Evolutionary conservation across 2,329 filamentous ascomycete genomes (phyloP).

Genomic region (Moelleriella libera): DNA sequence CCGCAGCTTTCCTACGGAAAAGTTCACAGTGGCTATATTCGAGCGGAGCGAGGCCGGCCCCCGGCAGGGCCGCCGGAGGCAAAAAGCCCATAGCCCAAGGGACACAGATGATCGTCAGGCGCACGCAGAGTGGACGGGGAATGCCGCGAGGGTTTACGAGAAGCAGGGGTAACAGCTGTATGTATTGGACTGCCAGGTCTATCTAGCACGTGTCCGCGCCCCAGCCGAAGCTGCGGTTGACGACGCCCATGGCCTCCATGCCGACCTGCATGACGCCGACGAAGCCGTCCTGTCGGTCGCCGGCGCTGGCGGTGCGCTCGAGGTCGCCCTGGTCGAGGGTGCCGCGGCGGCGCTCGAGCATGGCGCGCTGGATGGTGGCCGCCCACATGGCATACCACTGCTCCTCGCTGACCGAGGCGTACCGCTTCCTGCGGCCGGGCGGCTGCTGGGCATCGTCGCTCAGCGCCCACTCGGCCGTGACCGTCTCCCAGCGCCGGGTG

Average conservation of each 20-base stretch:
- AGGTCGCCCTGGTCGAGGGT: constrained; percentile 44
- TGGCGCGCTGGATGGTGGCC: constrained; percentile 42
- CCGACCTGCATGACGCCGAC: constrained; percentile 33
- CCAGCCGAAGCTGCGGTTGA: constrained; percentile 42
- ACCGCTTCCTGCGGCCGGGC: constrained; percentile 20
- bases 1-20: too few relatives aligned
- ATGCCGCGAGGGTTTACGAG: too few relatives aligned
- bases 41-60: too few relatives aligned
- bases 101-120: too few relatives aligned
- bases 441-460: too few relatives aligned
- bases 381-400: constrained; percentile 52
- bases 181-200: neutral
- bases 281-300: constrained; percentile 22
- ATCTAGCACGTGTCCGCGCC: constrained; percentile 16
- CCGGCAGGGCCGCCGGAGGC: too few relatives aligned
- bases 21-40: too few relatives aligned
- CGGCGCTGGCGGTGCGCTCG: constrained; percentile 13
- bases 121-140: too few relatives aligned
- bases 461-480: too few relatives aligned
- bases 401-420: constrained; percentile 38
- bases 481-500: constrained; percentile 54
- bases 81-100: too few relatives aligned
- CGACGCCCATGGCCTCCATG: constrained; percentile 33
- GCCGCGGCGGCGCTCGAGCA: constrained; percentile 41
- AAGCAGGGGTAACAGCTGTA: neutral